Conservation (phyloP, 306 rosid genomes). For the Fragaria iinumae region DNA sequence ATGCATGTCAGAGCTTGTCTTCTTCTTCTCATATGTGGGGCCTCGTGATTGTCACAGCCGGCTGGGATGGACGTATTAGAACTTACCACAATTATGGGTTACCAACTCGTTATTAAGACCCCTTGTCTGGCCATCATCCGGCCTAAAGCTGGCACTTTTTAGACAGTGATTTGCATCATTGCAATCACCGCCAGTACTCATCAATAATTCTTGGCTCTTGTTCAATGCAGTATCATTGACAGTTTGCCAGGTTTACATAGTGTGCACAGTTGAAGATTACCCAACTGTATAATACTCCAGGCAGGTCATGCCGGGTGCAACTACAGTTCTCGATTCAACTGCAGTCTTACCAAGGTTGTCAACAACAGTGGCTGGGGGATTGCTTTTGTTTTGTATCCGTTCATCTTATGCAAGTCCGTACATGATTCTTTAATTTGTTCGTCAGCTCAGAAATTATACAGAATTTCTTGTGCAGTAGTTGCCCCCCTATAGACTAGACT, state of each 20-base stretch:
- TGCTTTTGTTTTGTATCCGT: conserved; percentile 27
- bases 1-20: conserved; percentile 65
- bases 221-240: conserved; percentile 12
- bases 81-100: conserved; percentile 74
- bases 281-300: conserved; percentile 28
- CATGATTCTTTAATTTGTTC: conserved; percentile 69
- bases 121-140: not conserved
- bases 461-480: conserved; percentile 20
- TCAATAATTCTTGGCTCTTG: conserved; percentile 17
- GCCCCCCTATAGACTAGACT: conserved; percentile 3
- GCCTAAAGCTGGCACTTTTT: conserved; percentile 6
- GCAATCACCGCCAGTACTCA: conserved; percentile 19
- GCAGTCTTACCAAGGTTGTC: conserved; percentile 22
- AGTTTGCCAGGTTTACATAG: not conserved
- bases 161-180: conserved; percentile 18
- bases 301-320: conserved; percentile 16
- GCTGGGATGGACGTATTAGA: conserved; percentile 76
- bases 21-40: conserved; percentile 73
- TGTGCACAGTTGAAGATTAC: conserved; percentile 21
- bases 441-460: conserved; percentile 31
- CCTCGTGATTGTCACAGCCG: conserved; percentile 71
- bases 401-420: conserved; percentile 38
- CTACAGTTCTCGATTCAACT: conserved; percentile 16
- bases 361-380: conserved; percentile 17
- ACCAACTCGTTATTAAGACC: conserved; percentile 49